These are phyloP conservation scores for Xylariaceae sp. DNA, from an alignment of 2,329 filamentous ascomycete species.

Conservation along the genomic window DNA sequence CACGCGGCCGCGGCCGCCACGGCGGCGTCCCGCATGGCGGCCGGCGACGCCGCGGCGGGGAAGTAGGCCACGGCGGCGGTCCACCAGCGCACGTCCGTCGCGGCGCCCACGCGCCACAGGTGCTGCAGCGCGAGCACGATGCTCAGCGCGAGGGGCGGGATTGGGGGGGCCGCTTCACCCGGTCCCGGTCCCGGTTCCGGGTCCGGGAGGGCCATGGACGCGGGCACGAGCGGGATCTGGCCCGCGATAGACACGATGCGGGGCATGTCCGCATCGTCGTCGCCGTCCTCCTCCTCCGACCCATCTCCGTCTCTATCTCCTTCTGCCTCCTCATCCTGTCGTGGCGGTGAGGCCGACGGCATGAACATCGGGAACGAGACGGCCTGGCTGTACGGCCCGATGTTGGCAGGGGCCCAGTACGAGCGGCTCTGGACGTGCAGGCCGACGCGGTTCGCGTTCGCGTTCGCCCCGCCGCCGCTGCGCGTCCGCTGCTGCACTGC, in stretches of 20 bases:
- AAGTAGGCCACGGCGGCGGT: slow-evolving; percentile 70
- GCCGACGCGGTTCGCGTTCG: slow-evolving; percentile 36
- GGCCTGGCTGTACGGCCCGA: slow-evolving; percentile 93
- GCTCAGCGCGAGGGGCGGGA: too few relatives aligned
- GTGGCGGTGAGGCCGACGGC: slow-evolving; percentile 11
- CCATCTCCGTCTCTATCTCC: slow-evolving; percentile 7
- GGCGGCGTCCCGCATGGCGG: slow-evolving; percentile 25
- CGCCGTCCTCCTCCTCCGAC: slow-evolving; percentile 13
- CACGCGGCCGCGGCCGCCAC: slow-evolving; percentile 39
- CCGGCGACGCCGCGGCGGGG: slow-evolving; percentile 27
- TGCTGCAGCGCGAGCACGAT: slow-evolving; percentile 75
- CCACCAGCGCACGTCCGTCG: slow-evolving; percentile 68
- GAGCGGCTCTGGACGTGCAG: slow-evolving; percentile 89
- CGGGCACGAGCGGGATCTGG: slow-evolving; percentile 81
- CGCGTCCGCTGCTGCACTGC: slow-evolving; percentile 28
- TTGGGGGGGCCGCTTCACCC: slow-evolving; percentile 37
- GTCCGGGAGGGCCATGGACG: slow-evolving; percentile 57
- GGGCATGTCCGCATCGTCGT: slow-evolving; percentile 8
- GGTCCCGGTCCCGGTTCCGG: slow-evolving; percentile 22
- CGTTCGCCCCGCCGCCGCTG: too few relatives aligned
- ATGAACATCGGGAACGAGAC: slow-evolving; percentile 44
- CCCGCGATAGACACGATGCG: slow-evolving; percentile 63
- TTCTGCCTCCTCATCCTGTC: too few relatives aligned
- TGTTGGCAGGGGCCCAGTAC: slow-evolving; percentile 97
- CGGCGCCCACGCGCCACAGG: slow-evolving; percentile 72